These are phyloP conservation scores for Acrodontium crateriforme DNA, from an alignment of 2,329 filamentous ascomycete species.

Conservation along the genomic window DNA sequence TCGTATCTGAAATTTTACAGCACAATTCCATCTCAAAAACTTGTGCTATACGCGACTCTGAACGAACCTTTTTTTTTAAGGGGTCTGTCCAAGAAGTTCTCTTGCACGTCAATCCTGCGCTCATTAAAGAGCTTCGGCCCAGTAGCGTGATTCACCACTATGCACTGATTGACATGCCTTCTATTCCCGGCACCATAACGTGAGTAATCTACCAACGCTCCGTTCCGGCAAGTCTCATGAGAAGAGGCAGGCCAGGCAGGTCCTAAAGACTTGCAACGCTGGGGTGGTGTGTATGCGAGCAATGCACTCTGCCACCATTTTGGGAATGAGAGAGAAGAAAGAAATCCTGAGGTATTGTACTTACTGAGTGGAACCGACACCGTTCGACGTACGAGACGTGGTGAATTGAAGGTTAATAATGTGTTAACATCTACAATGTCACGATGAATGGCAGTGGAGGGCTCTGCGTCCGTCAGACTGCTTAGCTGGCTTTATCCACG, in stretches of 20 bases:
- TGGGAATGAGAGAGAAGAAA: background rate
- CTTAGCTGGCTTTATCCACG: too few species aligned
- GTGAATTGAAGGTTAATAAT: background rate
- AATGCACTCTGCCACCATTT: conserved; percentile 1
- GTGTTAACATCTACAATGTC: background rate
- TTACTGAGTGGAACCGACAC: too few species aligned
- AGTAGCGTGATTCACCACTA: too few species aligned
- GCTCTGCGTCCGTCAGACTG: too few species aligned
- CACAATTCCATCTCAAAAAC: too few species aligned
- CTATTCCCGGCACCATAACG: conserved; percentile 15
- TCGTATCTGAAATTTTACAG: too few species aligned
- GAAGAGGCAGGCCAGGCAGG: conserved; percentile 27
- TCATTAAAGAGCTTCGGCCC: conserved; percentile 13
- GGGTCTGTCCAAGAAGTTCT: conserved; percentile 26
- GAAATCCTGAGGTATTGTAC: too few species aligned
- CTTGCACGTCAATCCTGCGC: conserved; percentile 21
- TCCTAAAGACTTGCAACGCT: conserved; percentile 32
- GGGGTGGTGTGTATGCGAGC: conserved; percentile 13
- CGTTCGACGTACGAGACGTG: background rate
- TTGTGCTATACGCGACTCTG: too few species aligned
- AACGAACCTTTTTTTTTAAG: too few species aligned
- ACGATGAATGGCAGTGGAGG: background rate
- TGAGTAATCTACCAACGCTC: conserved; percentile 30
- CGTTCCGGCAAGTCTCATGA: conserved; percentile 29
- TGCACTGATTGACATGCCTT: too few species aligned